These are phyloP conservation scores for Dioszegia aurantiaca DNA, from an alignment of 768 basidiomycete species.

Conservation along the genomic window DNA sequence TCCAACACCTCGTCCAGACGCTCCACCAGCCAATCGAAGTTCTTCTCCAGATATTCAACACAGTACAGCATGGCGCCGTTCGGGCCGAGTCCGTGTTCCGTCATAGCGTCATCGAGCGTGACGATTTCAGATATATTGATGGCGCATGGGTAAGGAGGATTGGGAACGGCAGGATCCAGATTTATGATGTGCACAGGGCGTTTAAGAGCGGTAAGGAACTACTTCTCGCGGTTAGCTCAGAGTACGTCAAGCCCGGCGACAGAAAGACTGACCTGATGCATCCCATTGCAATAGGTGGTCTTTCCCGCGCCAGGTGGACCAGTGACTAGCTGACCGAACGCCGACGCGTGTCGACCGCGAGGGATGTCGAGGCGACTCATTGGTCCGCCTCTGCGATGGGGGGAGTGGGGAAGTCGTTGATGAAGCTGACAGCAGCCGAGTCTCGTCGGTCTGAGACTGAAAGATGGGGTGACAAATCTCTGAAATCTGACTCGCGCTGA, in stretches of 20 bases:
- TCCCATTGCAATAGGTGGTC: conserved; percentile 55
- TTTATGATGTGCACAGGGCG: conserved; percentile 88
- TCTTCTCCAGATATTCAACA: conserved; percentile 94
- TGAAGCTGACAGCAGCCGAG: conserved; percentile 23
- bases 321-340: conserved; percentile 53
- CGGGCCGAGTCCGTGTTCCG: conserved; percentile 77
- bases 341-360: conserved; percentile 17
- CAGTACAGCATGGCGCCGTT: conserved; percentile 96
- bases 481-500: too few species aligned
- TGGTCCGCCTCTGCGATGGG: conserved; percentile 2
- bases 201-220: conserved; percentile 76
- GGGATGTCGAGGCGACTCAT: conserved; percentile 1
- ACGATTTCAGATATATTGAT: conserved; percentile 81
- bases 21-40: conserved; percentile 66
- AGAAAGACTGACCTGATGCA: conserved; percentile 50
- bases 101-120: conserved; percentile 82
- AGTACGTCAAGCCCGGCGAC: background rate
- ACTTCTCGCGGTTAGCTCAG: conserved; percentile 12
- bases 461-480: background rate
- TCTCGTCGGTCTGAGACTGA: conserved; percentile 5
- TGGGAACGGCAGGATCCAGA: conserved; percentile 90
- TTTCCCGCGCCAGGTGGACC: conserved; percentile 56
- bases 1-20: conserved; percentile 65
- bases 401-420: conserved; percentile 25
- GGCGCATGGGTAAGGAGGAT: conserved; percentile 85